Evolutionary conservation across 1,284 basidiomycete species (phyloP).

Genomic region (Cryptococcus hybrid): DNA sequence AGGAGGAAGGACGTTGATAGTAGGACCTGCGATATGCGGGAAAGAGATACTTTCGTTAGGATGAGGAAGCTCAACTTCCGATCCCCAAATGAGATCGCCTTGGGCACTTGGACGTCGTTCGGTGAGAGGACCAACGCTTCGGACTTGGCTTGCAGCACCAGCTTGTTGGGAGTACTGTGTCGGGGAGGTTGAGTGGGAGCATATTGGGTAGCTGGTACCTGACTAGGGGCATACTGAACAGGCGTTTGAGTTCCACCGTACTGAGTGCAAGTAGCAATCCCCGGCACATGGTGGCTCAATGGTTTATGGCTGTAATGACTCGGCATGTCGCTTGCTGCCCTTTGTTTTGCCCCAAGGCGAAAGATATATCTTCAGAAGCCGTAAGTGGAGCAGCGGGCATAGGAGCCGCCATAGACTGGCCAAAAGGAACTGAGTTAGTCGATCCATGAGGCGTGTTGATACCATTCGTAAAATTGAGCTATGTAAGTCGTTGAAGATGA

Average conservation of each 20-base stretch:
- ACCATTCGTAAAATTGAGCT: conserved; percentile 7
- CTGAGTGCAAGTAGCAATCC: not conserved
- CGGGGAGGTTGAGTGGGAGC: not conserved
- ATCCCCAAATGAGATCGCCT: conserved; percentile 31
- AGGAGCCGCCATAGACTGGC: not conserved
- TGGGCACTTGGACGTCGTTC: not conserved
- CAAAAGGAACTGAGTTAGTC: conserved; percentile 6
- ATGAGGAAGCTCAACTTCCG: conserved; percentile 39
- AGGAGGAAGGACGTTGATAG: conserved; percentile 41
- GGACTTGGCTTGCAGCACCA: no score
- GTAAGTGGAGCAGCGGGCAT: not conserved
- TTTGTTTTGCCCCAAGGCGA: not conserved
- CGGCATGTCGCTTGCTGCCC: not conserved
- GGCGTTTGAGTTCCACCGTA: not conserved
- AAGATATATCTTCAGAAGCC: not conserved
- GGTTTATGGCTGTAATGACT: conserved; percentile 5
- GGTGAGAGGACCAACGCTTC: no score
- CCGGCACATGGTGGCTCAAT: not conserved
- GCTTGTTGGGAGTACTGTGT: not conserved
- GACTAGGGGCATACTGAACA: not conserved
- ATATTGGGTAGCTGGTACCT: not conserved
- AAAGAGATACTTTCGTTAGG: conserved; percentile 18
- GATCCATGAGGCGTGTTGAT: conserved; percentile 9
- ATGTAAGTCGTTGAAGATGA: conserved; percentile 28
- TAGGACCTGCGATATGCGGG: conserved; percentile 20